Percentiles rank a stretch among this genome's conserved stretches.
phyloP scores from a whole-genome alignment of 768 basidiomycete genomes.

The Calocybe gangraenosa region DNA sequence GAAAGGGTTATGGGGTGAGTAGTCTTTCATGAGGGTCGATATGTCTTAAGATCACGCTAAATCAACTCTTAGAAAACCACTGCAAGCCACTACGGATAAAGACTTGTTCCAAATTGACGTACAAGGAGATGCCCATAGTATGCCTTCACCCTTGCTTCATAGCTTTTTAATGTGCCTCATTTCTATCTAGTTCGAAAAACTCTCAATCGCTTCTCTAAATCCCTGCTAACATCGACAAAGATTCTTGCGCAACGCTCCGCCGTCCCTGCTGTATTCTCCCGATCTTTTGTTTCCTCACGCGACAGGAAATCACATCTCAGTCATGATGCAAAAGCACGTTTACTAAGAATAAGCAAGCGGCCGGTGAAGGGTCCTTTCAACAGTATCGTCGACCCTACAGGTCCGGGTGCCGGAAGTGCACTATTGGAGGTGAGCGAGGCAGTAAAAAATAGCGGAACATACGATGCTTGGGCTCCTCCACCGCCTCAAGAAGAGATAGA shows the following conservation, averaged over 20 bases:
- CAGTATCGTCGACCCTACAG: slow-evolving; percentile 61
- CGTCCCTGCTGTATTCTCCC: slow-evolving; percentile 78
- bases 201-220: slow-evolving; percentile 50
- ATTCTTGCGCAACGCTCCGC: slow-evolving; percentile 86
- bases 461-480: slow-evolving; percentile 56
- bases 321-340: slow-evolving; percentile 63
- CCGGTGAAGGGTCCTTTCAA: slow-evolving; percentile 72
- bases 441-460: slow-evolving; percentile 60
- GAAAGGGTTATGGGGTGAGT: slow-evolving; percentile 77
- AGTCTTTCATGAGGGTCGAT: not conserved
- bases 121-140: slow-evolving; percentile 73
- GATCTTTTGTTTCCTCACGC: slow-evolving; percentile 25
- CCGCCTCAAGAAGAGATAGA: slow-evolving; percentile 27
- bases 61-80: slow-evolving; percentile 38
- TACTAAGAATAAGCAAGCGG: slow-evolving; percentile 74
- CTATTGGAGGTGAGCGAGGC: slow-evolving; percentile 62
- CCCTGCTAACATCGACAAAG: slow-evolving; percentile 64
- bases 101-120: slow-evolving; percentile 81
- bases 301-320: slow-evolving; percentile 48
- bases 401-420: slow-evolving; percentile 63
- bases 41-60: slow-evolving; percentile 1
- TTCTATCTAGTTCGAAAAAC: slow-evolving; percentile 49
- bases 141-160: slow-evolving; percentile 14
- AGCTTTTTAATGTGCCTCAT: slow-evolving; percentile 1
- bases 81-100: slow-evolving; percentile 65